These are phyloP conservation scores for Podila minutissima DNA, from an alignment of 192 early-diverging fungal genomes.

Conservation along the genomic window DNA sequence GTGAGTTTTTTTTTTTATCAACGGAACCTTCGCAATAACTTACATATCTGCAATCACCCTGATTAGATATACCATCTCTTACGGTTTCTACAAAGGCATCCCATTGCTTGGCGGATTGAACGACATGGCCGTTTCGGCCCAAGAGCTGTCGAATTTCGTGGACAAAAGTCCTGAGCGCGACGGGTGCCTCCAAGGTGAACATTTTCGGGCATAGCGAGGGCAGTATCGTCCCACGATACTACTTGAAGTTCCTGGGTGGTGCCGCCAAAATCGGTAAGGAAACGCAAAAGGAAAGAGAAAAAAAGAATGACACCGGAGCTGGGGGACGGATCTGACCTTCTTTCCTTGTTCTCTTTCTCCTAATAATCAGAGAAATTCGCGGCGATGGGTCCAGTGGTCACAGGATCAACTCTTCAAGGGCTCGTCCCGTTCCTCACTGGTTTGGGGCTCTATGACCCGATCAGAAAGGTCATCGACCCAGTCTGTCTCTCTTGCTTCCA, in stretches of 20 bases:
- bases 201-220: constrained; percentile 14
- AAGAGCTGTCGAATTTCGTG: no score
- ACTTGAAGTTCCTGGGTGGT: constrained; percentile 29
- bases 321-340: not conserved
- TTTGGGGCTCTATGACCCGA: constrained; percentile 13
- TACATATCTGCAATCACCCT: no score
- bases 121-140: no score
- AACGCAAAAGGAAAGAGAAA: not conserved
- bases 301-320: no score
- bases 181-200: not conserved
- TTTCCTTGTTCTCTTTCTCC: not conserved
- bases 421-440: not conserved
- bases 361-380: constrained; percentile 34
- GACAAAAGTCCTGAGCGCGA: not conserved
- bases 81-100: no score
- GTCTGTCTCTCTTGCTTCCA: constrained; percentile 37
- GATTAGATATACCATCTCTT: no score
- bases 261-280: constrained; percentile 39
- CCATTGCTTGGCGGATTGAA: no score
- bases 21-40: no score
- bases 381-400: constrained; percentile 30
- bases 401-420: not conserved
- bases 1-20: no score
- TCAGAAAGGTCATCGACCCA: constrained; percentile 34
- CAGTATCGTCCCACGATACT: constrained; percentile 31